Conservation (phyloP, 2,329 filamentous ascomycete species). For the Berkeleyomyces rouxiae region DNA sequence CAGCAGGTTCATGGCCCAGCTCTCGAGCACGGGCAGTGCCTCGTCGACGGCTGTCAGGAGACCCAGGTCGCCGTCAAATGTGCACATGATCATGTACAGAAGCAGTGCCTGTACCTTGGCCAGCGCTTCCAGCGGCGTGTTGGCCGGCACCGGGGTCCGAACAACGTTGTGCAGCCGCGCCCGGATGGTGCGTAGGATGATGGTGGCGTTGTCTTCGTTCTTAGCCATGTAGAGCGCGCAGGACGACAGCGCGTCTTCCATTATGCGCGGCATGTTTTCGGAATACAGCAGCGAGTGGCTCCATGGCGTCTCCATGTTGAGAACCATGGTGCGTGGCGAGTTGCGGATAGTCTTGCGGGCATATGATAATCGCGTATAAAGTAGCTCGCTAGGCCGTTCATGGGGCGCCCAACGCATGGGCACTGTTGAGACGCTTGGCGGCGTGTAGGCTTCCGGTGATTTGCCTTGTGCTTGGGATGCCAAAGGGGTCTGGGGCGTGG, state of each 20-base stretch:
- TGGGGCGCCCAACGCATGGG: slow-evolving; percentile 11
- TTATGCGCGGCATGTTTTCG: slow-evolving; percentile 31
- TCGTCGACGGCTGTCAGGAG: slow-evolving; percentile 20
- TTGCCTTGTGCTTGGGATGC: background rate
- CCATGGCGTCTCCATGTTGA: slow-evolving; percentile 35
- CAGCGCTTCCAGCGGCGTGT: slow-evolving; percentile 20
- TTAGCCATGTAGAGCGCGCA: slow-evolving; percentile 37
- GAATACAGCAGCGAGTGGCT: slow-evolving; percentile 33
- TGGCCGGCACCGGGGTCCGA: slow-evolving; percentile 16
- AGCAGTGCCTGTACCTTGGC: slow-evolving; percentile 27
- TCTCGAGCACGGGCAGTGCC: slow-evolving; percentile 15
- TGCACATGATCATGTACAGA: slow-evolving; percentile 29
- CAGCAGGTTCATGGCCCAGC: background rate
- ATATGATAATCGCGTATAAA: slow-evolving; percentile 23
- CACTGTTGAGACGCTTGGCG: background rate
- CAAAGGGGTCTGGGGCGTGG: background rate
- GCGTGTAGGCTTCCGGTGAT: background rate
- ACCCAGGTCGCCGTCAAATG: slow-evolving; percentile 28
- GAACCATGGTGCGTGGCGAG: slow-evolving; percentile 31
- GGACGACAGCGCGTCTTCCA: slow-evolving; percentile 36
- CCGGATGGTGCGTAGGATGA: slow-evolving; percentile 33
- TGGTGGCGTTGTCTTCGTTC: slow-evolving; percentile 29
- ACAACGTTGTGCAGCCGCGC: slow-evolving; percentile 28
- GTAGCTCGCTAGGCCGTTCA: slow-evolving; percentile 16
- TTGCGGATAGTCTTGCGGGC: slow-evolving; percentile 36